A percentile compares a stretch with the other conserved stretches of the same genome.
Evolutionary conservation across 257 asterid genomes (phyloP).

Genomic region (Nicotiana otophora): DNA sequence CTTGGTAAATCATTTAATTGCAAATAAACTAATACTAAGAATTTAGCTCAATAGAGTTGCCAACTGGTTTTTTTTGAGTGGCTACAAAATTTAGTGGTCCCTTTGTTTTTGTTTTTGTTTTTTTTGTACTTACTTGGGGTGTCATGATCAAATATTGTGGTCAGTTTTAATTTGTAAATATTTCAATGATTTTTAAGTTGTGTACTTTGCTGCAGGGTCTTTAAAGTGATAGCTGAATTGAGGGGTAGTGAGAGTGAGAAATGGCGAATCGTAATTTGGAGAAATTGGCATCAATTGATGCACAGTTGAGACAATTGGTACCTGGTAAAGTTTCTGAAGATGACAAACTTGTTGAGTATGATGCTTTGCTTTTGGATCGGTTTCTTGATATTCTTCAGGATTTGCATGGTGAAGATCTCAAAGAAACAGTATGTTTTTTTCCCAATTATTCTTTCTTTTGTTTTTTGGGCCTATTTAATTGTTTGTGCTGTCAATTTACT

Average conservation of each 20-base stretch:
- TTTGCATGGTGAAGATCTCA: slow-evolving; percentile 44
- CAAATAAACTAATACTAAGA: not conserved
- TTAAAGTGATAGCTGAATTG: not conserved
- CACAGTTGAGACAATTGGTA: slow-evolving; percentile 41
- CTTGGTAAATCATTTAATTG: not conserved
- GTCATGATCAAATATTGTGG: slow-evolving; percentile 16
- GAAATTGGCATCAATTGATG: slow-evolving; percentile 50
- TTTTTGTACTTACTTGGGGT: not conserved
- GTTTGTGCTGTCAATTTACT: no score
- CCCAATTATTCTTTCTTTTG: not conserved
- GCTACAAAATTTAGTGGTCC: not conserved
- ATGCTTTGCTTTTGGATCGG: slow-evolving; percentile 47
- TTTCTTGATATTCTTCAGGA: slow-evolving; percentile 53
- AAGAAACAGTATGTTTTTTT: slow-evolving; percentile 27
- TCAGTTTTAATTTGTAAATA: not conserved
- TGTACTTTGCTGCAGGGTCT: slow-evolving; percentile 16
- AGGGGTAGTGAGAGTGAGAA: slow-evolving; percentile 8
- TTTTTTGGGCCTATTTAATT: no score
- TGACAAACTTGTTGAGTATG: slow-evolving; percentile 51
- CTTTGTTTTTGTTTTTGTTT: not conserved
- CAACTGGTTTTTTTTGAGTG: not conserved
- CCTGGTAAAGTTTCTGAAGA: slow-evolving; percentile 47
- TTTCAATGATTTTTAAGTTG: slow-evolving; percentile 9
- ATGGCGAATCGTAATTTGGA: slow-evolving; percentile 35
- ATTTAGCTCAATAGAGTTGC: not conserved